phyloP scores from a whole-genome alignment of 2,329 filamentous ascomycete species.

The Penicillium hordei region DNA sequence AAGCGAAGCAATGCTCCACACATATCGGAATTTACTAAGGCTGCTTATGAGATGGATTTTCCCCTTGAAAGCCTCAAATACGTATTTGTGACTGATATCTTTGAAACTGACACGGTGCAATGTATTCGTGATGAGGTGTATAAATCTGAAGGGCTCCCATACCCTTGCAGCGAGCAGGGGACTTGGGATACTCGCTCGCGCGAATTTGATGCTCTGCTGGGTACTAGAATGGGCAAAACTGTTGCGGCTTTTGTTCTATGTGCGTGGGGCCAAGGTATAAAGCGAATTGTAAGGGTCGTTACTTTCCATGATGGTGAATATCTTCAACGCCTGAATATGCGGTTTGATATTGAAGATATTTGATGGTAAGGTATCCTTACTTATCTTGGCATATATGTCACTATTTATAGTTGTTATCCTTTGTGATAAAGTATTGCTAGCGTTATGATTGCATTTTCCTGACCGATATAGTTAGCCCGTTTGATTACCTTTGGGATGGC shows the following conservation, averaged over 20 bases:
- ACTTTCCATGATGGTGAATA: background rate
- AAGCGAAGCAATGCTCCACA: background rate
- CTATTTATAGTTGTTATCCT: background rate
- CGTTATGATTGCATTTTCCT: background rate
- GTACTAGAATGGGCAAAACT: conserved; percentile 2
- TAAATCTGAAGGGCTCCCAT: background rate
- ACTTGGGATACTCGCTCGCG: background rate
- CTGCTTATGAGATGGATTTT: conserved; percentile 2
- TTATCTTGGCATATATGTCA: background rate
- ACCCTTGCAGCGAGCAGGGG: background rate
- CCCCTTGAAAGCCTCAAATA: background rate
- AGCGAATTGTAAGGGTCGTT: conserved; percentile 1
- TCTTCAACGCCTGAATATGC: background rate
- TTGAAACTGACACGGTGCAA: background rate
- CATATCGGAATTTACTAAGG: conserved; percentile 7
- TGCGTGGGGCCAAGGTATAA: background rate
- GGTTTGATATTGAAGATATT: conserved; percentile 5
- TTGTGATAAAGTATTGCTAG: background rate
- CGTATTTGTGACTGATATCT: background rate
- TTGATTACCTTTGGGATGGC: background rate
- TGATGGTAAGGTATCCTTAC: background rate
- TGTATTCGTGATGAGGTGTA: background rate
- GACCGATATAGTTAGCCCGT: background rate
- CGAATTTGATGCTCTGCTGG: conserved; percentile 1
- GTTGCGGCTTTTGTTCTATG: background rate